Percentiles rank a stretch among this genome's conserved stretches.
Conservation (phyloP, 2,329 filamentous ascomycete genomes). For the Trichoderma atroviride region DNA sequence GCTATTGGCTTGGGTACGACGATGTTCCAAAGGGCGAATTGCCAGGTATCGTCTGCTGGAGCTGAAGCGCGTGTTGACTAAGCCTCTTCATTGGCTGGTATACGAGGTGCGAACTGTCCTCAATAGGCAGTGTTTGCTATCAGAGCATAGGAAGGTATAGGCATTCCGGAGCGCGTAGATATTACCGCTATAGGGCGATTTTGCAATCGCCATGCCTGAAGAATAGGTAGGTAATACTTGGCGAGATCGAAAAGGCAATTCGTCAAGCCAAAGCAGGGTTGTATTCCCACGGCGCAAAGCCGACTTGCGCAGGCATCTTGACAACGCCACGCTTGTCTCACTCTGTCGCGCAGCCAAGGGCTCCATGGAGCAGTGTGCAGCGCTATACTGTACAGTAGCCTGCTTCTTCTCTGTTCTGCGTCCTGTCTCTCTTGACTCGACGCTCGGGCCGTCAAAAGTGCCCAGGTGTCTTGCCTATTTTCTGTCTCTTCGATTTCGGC, state of each 20-base stretch:
- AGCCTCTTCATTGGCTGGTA: background rate
- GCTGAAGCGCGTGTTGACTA: background rate
- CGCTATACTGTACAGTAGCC: background rate
- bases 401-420: background rate
- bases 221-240: background rate
- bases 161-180: background rate
- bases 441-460: background rate
- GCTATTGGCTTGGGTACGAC: conserved; percentile 10
- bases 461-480: background rate
- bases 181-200: background rate
- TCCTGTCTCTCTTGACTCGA: background rate
- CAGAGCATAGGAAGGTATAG: background rate
- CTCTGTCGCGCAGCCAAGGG: background rate
- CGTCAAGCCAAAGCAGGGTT: background rate
- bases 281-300: conserved; percentile 6
- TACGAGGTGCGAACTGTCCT: background rate
- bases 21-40: background rate
- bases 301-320: background rate
- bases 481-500: background rate
- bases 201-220: background rate
- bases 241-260: background rate
- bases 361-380: background rate
- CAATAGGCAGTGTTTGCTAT: background rate
- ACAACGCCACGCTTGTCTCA: background rate
- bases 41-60: background rate